Percentiles rank a stretch among this genome's conserved stretches.
phyloP scores from a whole-genome alignment of 352 stramenopile genomes.

The Pseudoperonospora humuli region DNA sequence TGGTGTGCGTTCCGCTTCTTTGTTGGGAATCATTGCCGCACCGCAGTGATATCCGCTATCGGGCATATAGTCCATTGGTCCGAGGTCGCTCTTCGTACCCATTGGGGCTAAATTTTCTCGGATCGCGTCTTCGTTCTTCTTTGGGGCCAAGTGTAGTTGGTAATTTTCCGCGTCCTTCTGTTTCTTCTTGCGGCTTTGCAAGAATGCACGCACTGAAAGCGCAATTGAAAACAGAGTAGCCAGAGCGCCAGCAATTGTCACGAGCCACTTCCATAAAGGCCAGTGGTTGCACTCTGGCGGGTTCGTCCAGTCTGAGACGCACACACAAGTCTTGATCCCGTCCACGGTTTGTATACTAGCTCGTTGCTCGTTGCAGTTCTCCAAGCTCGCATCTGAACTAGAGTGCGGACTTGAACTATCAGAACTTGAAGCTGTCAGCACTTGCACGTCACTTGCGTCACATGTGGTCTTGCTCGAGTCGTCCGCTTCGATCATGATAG shows the following conservation, averaged over 20 bases:
- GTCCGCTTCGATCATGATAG: background rate
- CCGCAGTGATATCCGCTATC: constrained; percentile 12
- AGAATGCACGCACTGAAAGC: background rate
- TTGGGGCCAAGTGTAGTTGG: no score
- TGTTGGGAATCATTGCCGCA: constrained; percentile 14
- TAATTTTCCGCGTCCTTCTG: no score
- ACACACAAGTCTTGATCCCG: background rate
- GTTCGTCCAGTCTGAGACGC: background rate
- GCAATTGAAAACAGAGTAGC: background rate
- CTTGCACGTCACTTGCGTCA: background rate
- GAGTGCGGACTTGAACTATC: background rate
- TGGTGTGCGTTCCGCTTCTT: constrained; percentile 7
- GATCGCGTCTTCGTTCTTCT: constrained; percentile 10
- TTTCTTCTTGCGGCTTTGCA: background rate
- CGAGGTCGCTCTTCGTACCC: constrained; percentile 23
- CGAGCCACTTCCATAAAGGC: background rate
- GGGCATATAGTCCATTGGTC: constrained; percentile 19
- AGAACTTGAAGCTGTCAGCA: background rate
- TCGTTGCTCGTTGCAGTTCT: background rate
- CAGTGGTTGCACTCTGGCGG: background rate
- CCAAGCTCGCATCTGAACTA: background rate
- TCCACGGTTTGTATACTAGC: background rate
- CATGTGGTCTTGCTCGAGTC: background rate
- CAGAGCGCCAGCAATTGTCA: background rate
- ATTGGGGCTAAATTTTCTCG: constrained; percentile 14